Base-by-base conservation (phyloP, 495 filamentous ascomycete genomes). In the Penicillium subrubescens region DNA sequence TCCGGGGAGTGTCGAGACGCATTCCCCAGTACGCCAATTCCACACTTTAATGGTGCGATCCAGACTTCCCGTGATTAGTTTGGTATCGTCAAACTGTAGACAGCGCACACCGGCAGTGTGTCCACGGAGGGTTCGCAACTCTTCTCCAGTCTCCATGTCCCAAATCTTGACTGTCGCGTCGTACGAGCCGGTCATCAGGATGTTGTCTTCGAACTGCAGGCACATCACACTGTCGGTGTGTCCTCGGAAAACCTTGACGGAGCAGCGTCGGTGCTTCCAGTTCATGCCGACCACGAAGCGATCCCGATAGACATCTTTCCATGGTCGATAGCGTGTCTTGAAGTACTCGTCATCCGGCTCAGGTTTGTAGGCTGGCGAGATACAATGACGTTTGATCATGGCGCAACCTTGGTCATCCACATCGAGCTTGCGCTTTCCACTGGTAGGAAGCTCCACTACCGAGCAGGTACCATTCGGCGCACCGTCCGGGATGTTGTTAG, bases 171-270 rank as follows among this genome's bases (percentile, higher is more conserved):
- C 92, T 2, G 92, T 97, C 11, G 87, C 81, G 77, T 99, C 96
- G 71, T 98, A 98, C 3, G 95, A 98, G 5, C 95, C 95, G 14
- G 94, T 96, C 15, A 91, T 94, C 23, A 99, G 83, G 59, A 96
- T 92, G 59, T 91, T 90, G 67, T 97, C 93, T 65, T 96, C 92
- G 67, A 99, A 96, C 73, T 99, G 95, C 23, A 99, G 80, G 71
- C 93, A 97, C 80, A 96, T 98, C 25, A 99, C 89, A 17, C 95
- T 96, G 70, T 99, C 97, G 15, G 87, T 88, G 72, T 99, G 95
- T 0, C 95, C 96, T 60, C 87, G 87, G 73, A 99, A 92, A 17
- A 89, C 82, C 69, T 88, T 90, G 63, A 89, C 88, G 0, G 89
- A 88, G 79, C 89, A 98, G 29, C 94, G 87, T 12, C 96, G 93